Base-by-base conservation (phyloP, 1,284 basidiomycete species). In the Paramarasmius palmivorus region DNA sequence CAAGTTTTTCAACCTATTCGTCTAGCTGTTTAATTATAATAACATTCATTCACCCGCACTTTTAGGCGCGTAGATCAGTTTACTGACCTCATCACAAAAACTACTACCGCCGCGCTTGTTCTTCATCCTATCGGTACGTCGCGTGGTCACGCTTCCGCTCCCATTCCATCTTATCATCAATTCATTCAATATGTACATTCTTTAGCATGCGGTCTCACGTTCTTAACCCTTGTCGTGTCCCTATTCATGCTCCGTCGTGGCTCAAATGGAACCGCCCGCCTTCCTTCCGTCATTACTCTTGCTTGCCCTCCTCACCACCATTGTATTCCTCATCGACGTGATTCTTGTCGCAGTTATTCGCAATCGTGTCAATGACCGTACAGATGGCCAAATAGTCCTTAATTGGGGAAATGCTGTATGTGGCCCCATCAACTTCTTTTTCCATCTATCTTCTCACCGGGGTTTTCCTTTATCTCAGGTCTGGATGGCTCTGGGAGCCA, bases 301-400 rank as follows among this genome's bases (percentile, higher is more conserved):
- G 60, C 50, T 81, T 8, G 71, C 77, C 37, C 49, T 79, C 36
- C 60, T 80, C 49, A 72, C 79, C 32, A 80, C 79, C 23, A 65
- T 79, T 55, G 71, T 74, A 53, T 82, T 84, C 67, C 67, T 82
- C 55, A 68, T 84, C 61, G 81, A 84, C 64, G 68, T 81, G 55
- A 76, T 78, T 57, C 67, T 81, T 50, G 75, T 79, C 59, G 75
- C 75, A 17, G 63, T 77, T 50, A 70, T 77, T 26, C 73, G 73
- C 51, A 64, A 72, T 57, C 71, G 68, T 52, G 66, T 82, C 45
- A 65, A 69, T 47, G 65, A 77, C 54, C 69, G 70, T 29, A 72
- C 75, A 10, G 68, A 76, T 55, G 76, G 72, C 47, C 57, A 58
- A 39, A 57, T 84, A 39, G 66, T 59, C 15, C 64, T 79, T 17